Percentiles rank a stretch among this genome's conserved stretches.
Evolutionary conservation across 306 rosid genomes (phyloP).

Genomic region (Psophocarpus tetragonolobus): DNA sequence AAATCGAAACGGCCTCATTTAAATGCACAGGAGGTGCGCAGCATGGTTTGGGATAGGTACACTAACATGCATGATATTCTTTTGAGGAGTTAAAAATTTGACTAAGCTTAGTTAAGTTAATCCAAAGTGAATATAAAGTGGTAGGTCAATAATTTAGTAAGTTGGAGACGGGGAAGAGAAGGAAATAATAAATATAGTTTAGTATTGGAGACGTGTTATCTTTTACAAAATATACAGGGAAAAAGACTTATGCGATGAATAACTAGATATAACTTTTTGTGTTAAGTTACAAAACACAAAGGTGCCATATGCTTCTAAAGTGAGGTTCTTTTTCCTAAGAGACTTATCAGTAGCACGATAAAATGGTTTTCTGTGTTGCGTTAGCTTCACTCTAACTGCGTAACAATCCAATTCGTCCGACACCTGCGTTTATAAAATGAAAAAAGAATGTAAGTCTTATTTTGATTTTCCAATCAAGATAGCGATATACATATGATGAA

Average conservation of each 20-base stretch:
- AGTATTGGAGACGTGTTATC: conserved; percentile 33
- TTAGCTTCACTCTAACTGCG: conserved; percentile 38
- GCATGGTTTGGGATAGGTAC: too few relatives aligned
- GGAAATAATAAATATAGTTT: not conserved
- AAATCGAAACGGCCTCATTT: too few relatives aligned
- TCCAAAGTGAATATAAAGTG: conserved; percentile 11
- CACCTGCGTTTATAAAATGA: conserved; percentile 25
- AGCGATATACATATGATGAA: conserved; percentile 20
- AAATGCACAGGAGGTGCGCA: too few relatives aligned
- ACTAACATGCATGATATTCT: too few relatives aligned
- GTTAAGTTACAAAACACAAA: not conserved
- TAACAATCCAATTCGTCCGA: conserved; percentile 32
- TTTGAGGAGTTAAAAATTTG: too few relatives aligned
- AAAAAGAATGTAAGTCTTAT: not conserved
- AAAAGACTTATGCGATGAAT: conserved; percentile 5
- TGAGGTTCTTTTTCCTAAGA: conserved; percentile 3
- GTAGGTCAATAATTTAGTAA: not conserved
- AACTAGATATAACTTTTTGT: not conserved
- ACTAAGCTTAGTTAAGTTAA: too few relatives aligned
- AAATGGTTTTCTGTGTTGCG: conserved; percentile 29
- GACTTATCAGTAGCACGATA: conserved; percentile 27
- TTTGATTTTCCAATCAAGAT: conserved; percentile 1
- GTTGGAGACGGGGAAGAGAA: not conserved
- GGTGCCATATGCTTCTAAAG: conserved; percentile 11
- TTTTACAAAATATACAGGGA: conserved; percentile 30